Conservation (phyloP, 345 rosid species). For the Eucalyptus regnans region DNA sequence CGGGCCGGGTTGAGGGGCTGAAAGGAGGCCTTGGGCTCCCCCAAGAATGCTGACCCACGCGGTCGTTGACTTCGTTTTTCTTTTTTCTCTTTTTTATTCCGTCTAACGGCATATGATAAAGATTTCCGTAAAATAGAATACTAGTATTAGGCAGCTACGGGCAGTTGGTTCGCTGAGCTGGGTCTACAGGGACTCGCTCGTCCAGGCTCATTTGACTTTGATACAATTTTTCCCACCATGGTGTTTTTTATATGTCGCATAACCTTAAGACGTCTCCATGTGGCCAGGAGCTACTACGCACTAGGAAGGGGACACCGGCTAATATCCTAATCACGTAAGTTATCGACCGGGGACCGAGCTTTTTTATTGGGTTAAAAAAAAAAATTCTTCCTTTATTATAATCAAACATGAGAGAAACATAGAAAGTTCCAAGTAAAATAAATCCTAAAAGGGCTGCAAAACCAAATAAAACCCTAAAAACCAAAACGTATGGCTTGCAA, state of each 20-base stretch:
- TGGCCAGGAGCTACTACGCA: background rate
- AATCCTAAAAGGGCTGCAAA: too few species aligned
- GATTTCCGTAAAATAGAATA: background rate
- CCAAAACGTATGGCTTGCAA: too few species aligned
- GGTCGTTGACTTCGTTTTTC: background rate
- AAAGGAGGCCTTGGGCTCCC: background rate
- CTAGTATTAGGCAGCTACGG: background rate
- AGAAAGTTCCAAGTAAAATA: too few species aligned
- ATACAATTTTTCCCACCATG: too few species aligned
- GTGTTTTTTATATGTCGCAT: too few species aligned
- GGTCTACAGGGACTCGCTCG: background rate
- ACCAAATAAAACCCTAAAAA: too few species aligned
- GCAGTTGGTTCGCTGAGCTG: background rate
- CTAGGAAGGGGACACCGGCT: background rate
- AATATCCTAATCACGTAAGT: background rate
- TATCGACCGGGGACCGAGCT: too few species aligned
- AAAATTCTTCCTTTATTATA: too few species aligned
- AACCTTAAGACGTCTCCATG: too few species aligned
- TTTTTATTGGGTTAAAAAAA: too few species aligned
- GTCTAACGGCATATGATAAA: background rate
- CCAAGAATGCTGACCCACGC: background rate
- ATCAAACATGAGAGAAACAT: too few species aligned
- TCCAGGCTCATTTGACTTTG: background rate
- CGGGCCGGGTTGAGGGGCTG: background rate
- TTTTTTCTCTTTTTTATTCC: background rate